phyloP scores from a whole-genome alignment of 768 basidiomycete genomes.

The Boletus insuetus region DNA sequence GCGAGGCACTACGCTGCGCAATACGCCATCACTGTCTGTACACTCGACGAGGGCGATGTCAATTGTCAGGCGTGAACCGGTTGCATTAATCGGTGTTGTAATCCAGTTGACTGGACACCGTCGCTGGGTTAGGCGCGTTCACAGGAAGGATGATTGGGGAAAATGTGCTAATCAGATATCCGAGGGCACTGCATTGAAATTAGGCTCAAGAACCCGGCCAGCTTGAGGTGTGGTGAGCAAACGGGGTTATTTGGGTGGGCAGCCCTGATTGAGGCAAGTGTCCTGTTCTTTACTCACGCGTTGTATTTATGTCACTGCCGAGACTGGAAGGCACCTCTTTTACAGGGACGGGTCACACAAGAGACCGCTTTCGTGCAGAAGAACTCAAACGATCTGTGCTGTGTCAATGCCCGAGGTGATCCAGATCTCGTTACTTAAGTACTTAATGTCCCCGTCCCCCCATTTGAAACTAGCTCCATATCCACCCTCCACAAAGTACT shows the following conservation, averaged over 20 bases:
- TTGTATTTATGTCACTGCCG: constrained; percentile 36
- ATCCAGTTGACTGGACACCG: not conserved
- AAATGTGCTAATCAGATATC: constrained; percentile 34
- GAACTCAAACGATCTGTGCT: constrained; percentile 27
- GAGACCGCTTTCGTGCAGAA: constrained; percentile 35
- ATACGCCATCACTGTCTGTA: too few species aligned
- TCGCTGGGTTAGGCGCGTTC: constrained; percentile 30
- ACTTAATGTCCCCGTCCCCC: constrained; percentile 58
- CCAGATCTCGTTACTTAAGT: constrained; percentile 45
- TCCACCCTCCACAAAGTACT: constrained; percentile 44
- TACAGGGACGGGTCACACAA: constrained; percentile 35
- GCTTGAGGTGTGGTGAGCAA: constrained; percentile 7
- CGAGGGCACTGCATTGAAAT: constrained; percentile 37
- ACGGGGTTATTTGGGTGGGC: constrained; percentile 21
- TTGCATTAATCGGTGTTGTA: constrained; percentile 5
- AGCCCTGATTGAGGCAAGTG: constrained; percentile 26
- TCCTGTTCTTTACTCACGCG: constrained; percentile 32
- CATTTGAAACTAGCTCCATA: constrained; percentile 42
- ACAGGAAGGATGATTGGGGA: constrained; percentile 25
- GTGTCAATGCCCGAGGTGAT: constrained; percentile 42
- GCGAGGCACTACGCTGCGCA: not conserved
- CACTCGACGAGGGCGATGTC: constrained; percentile 4
- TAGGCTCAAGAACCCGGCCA: constrained; percentile 32
- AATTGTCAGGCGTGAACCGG: constrained; percentile 10
- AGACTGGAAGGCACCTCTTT: constrained; percentile 33